Conservation (phyloP, 1,284 basidiomycete species). For the Ganoderma lingzhi region DNA sequence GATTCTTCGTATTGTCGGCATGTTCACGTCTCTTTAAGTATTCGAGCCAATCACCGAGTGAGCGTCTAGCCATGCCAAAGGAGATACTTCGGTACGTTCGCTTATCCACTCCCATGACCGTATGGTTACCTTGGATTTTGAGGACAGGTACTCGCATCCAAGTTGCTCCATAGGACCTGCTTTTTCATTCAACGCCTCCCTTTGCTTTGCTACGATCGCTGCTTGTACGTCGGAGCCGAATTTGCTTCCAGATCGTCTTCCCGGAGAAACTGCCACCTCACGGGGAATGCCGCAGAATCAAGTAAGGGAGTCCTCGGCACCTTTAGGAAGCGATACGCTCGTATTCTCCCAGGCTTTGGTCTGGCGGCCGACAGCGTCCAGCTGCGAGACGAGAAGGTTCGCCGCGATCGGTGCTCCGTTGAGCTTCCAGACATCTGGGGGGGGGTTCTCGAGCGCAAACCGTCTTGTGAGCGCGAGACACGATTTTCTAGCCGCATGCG, state of each 20-base stretch:
- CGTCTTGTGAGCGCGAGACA: neutral
- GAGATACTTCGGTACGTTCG: constrained; percentile 15
- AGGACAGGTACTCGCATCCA: neutral
- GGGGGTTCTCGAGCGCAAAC: constrained; percentile 4
- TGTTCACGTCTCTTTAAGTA: constrained; percentile 1
- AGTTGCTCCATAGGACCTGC: neutral
- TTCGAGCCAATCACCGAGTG: neutral
- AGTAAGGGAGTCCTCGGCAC: constrained; percentile 25
- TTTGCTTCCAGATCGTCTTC: neutral
- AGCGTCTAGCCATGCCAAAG: constrained; percentile 6
- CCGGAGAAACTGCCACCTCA: constrained; percentile 18
- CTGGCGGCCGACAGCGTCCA: constrained; percentile 27
- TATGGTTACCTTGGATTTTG: neutral
- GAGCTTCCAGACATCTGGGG: constrained; percentile 23
- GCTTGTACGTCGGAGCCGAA: constrained; percentile 17
- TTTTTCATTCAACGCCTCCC: neutral
- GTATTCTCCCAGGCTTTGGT: constrained; percentile 20
- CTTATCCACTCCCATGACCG: neutral
- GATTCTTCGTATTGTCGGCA: constrained; percentile 1
- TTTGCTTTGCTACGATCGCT: neutral
- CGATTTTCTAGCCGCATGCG: neutral
- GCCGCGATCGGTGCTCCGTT: constrained; percentile 19
- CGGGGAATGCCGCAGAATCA: constrained; percentile 22
- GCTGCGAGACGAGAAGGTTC: constrained; percentile 25
- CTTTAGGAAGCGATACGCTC: constrained; percentile 19